A percentile compares a stretch with the other conserved stretches of the same genome.
Conservation (phyloP, 805 yeast genomes). For the Spathaspora passalidarum region DNA sequence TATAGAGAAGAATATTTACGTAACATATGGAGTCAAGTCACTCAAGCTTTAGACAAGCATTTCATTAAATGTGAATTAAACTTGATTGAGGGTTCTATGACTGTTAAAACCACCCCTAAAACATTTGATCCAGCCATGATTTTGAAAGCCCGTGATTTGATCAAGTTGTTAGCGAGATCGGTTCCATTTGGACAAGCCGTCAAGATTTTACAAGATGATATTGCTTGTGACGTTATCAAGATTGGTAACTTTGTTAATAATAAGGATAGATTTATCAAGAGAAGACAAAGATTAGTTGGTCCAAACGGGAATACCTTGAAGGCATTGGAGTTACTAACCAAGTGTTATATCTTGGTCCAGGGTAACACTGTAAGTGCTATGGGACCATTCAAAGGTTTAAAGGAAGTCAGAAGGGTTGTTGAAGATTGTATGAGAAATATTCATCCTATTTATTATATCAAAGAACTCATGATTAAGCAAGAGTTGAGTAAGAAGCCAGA, state of each 20-base stretch:
- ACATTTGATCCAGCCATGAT: constrained; percentile 94
- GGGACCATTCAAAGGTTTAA: constrained; percentile 94
- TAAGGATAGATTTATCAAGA: constrained; percentile 90
- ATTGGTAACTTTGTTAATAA: constrained; percentile 86
- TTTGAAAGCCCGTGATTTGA: constrained; percentile 90
- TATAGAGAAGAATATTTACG: constrained; percentile 89
- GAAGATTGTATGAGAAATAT: constrained; percentile 97
- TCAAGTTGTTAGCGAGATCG: constrained; percentile 89
- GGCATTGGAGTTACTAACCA: constrained; percentile 92
- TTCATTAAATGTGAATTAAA: constrained; percentile 83
- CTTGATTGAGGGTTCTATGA: constrained; percentile 95
- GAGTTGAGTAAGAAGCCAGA: constrained; percentile 95
- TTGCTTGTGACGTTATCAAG: constrained; percentile 94
- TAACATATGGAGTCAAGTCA: constrained; percentile 91
- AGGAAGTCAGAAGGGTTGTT: constrained; percentile 87
- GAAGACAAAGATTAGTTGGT: constrained; percentile 95
- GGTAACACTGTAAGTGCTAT: constrained; percentile 96
- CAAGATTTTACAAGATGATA: constrained; percentile 84
- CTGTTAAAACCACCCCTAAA: constrained; percentile 92
- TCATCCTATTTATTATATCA: constrained; percentile 97
- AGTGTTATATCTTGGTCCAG: constrained; percentile 93
- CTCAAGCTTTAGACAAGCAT: constrained; percentile 68
- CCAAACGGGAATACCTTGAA: constrained; percentile 96
- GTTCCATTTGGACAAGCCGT: constrained; percentile 97
- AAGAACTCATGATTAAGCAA: constrained; percentile 95